phyloP scores from a whole-genome alignment of 1,139 yeast species.

The Debaryomyces subglobosus region DNA sequence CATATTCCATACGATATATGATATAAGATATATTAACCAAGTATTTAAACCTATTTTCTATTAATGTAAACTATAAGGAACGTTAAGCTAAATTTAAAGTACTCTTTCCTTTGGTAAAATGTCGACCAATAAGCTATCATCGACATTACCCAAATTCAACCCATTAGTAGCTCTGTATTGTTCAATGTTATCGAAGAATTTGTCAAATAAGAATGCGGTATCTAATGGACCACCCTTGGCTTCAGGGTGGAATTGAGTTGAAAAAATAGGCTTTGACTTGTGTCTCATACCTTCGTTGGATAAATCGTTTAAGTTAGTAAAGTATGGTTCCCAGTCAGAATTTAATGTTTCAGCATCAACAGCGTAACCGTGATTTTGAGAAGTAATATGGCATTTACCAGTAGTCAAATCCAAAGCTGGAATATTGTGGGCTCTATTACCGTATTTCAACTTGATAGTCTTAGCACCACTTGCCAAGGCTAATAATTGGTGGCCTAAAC shows the following conservation, averaged over 20 bases:
- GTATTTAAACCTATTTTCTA: constrained; percentile 3
- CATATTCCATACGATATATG: background rate
- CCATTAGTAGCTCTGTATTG: constrained; percentile 53
- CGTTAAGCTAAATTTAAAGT: constrained; percentile 20
- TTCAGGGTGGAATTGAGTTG: constrained; percentile 98
- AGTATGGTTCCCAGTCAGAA: constrained; percentile 79
- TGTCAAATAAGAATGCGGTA: constrained; percentile 87
- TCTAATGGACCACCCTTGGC: constrained; percentile 99
- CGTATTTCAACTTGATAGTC: constrained; percentile 90
- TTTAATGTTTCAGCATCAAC: constrained; percentile 82
- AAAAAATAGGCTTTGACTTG: constrained; percentile 80
- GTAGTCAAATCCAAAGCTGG: constrained; percentile 90
- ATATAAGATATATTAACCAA: background rate
- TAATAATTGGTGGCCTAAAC: constrained; percentile 94
- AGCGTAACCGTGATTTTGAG: constrained; percentile 98
- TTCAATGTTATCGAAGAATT: constrained; percentile 73
- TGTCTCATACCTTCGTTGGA: constrained; percentile 98
- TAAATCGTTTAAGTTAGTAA: constrained; percentile 90
- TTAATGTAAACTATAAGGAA: background rate
- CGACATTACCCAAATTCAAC: constrained; percentile 46
- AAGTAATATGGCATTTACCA: constrained; percentile 94
- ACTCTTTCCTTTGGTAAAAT: constrained; percentile 88
- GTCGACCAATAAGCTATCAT: constrained; percentile 68
- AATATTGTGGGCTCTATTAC: constrained; percentile 97
- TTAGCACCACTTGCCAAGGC: constrained; percentile 95